Evolutionary conservation across 176 grass and related monocot species (phyloP).

Genomic region (Neostapfia colusana): DNA sequence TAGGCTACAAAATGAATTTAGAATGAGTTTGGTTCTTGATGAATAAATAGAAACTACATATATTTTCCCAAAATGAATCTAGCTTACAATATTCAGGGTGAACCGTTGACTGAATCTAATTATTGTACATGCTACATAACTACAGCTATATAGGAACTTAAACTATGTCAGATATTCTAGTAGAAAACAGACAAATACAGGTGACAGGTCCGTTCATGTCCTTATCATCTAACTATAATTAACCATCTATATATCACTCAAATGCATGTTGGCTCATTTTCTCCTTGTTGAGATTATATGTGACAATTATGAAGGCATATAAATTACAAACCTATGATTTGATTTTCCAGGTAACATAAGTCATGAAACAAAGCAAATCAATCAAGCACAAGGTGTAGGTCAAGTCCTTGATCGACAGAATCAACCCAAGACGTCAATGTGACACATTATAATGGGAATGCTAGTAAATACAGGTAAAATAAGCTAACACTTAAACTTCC

Average conservation of each 20-base stretch:
- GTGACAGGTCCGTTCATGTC: background rate
- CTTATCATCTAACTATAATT: background rate
- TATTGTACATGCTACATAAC: constrained; percentile 17
- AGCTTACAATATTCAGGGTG: constrained; percentile 9
- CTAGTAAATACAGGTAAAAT: background rate
- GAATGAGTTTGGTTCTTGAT: constrained; percentile 6
- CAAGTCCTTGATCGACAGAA: too few species aligned
- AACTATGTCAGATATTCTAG: constrained; percentile 17
- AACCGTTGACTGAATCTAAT: constrained; percentile 24
- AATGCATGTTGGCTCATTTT: too few species aligned
- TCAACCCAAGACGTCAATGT: background rate
- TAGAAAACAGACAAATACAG: background rate
- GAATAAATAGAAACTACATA: constrained; percentile 33
- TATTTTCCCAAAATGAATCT: constrained; percentile 6
- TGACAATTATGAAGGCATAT: too few species aligned
- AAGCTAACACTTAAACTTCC: constrained; percentile 26
- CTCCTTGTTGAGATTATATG: too few species aligned
- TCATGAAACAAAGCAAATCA: too few species aligned
- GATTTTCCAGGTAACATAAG: too few species aligned
- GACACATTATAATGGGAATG: constrained; percentile 3
- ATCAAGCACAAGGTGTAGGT: too few species aligned
- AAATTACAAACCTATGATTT: too few species aligned
- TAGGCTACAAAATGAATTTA: constrained; percentile 62
- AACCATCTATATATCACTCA: too few species aligned
- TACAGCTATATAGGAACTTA: constrained; percentile 6